Evolutionary conservation across 352 stramenopile species (phyloP), one percentile per base, ranked within the genome.

Genomic region (Phytophthora niederhauseri): DNA sequence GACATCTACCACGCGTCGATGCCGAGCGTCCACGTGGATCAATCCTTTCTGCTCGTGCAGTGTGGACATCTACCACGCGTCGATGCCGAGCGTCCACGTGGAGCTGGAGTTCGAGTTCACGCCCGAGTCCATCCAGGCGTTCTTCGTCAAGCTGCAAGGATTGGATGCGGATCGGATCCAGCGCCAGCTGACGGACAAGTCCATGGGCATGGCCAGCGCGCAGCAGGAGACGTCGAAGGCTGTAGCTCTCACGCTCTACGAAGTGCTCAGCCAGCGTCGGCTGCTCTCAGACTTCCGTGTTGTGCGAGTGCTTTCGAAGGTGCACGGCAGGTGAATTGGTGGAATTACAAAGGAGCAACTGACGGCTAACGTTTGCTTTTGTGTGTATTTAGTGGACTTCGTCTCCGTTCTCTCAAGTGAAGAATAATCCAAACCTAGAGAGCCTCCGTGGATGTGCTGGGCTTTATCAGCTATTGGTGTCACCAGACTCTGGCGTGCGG

Each of bases 51-150:
- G 36, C 14, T 46, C 8, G 15, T 31, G 30, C 19, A 96, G 89
- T 56, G 87, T 95, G n/a, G 85, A 97, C 51, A 78, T 90, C 34
- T 97, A 97, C 67, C 89, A 95, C 55, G 73, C 84, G 48, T 84
- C 86, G 20, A 78, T 95, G 46, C 81, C 89, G 11, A 87, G 76
- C 43, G 84, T 95, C 22, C 85, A 84, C 52, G 65, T 84, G 14
- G 86, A 95, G 41, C 79, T 94, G 20, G 89, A 94, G 68, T 84
- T 76, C 43, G 88, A 95, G 60, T 96, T 92, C 63, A 95, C 85
- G 36, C 62, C 68, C 6, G 64, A 78, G 8, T 94, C 89, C 4
- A 87, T 94, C 46, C 81, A 85, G 34, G 76, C 76, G 1, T 96
- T 94, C 55, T 93, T 97, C 64, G 65, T 85, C 57, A 90, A 93